A percentile compares a stretch with the other conserved stretches of the same genome.
phyloP scores from a whole-genome alignment of 345 rosid species.

The Luvunga scandens region DNA sequence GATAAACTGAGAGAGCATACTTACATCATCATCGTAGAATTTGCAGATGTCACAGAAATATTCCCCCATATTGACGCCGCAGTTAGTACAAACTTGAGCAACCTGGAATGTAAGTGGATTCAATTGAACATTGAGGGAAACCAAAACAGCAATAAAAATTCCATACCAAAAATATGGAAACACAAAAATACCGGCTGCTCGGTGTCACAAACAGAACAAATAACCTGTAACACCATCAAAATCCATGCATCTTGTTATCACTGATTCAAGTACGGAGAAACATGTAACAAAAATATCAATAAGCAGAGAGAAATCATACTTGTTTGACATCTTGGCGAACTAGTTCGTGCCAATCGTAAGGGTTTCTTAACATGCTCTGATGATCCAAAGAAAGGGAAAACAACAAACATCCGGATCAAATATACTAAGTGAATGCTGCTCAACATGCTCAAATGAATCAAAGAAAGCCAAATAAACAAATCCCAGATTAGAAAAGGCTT shows the following conservation, averaged over 20 bases:
- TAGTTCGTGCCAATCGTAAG: slow-evolving; percentile 67
- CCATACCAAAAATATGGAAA: slow-evolving; percentile 16
- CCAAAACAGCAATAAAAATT: neutral
- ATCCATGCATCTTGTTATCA: neutral
- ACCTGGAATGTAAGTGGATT: slow-evolving; percentile 37
- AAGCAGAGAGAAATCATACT: slow-evolving; percentile 32
- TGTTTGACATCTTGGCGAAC: slow-evolving; percentile 79
- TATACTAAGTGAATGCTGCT: neutral
- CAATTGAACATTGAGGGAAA: neutral
- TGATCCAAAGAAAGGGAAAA: slow-evolving; percentile 13
- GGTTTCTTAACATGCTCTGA: slow-evolving; percentile 63
- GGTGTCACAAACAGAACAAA: slow-evolving; percentile 91
- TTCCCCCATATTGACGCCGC: slow-evolving; percentile 99
- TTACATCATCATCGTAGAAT: slow-evolving; percentile 93
- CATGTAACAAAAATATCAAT: neutral
- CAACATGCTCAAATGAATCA: neutral
- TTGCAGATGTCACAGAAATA: slow-evolving; percentile 88
- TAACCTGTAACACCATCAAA: slow-evolving; percentile 51
- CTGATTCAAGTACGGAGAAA: neutral
- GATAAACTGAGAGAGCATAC: slow-evolving; percentile 3
- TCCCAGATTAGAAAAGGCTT: neutral
- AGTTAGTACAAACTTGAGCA: slow-evolving; percentile 78
- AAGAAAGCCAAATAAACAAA: slow-evolving; percentile 4
- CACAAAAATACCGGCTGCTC: slow-evolving; percentile 78
- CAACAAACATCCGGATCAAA: slow-evolving; percentile 17